Base-by-base conservation (phyloP, 352 stramenopile species). In the Pythium pyrilobum region DNA sequence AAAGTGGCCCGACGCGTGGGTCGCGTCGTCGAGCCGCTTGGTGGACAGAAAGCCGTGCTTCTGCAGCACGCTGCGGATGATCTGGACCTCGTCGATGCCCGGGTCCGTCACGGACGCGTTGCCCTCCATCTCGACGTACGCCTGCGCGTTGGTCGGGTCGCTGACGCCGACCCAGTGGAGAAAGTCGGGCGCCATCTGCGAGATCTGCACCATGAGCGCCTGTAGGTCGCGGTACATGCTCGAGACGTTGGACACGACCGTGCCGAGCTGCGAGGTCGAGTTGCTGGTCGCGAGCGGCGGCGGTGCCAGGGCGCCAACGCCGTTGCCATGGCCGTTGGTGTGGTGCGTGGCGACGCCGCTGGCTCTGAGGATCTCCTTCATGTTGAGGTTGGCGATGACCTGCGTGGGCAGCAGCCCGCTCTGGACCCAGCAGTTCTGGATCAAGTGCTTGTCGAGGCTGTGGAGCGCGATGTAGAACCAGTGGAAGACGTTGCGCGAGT, bases 401-500 rank as follows among this genome's bases (percentile, higher is more conserved):
- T 85, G 69, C 0, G 78, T 83, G 1, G 82, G 82, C 32, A 93
- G 50, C 52, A 93, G 39, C 1, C 82, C 82, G 20, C 78, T 90
- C 23, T 83, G 69, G 0, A 90, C 64, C 82, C 82, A 93, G 55
- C 77, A 86, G 33, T 63, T 74, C 53, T 88, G 78, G 27, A 93
- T 82, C 24, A 89, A 49, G 9, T 79, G 64, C 29, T 74, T 78
- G 47, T 87, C 69, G 18, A 93, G 67, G 24, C 80, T 91, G 40
- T 87, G 67, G 12, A 93, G 59, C 41, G 82, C 78, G 31, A 91
- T 68, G 48, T 80, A 71, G 52, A 93, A 72, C 82, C 82, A 93
- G 56, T 93, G 78, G 49, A 93, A 87, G n/a, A 93, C 70, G 45
- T 91, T 93, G 31, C 78, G 72, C 23, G 78, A 83, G 49, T 93